Percentiles rank a stretch among this genome's conserved stretches.
Evolutionary conservation across 2,329 filamentous ascomycete genomes (phyloP).

Genomic region (Orbilia quercus): DNA sequence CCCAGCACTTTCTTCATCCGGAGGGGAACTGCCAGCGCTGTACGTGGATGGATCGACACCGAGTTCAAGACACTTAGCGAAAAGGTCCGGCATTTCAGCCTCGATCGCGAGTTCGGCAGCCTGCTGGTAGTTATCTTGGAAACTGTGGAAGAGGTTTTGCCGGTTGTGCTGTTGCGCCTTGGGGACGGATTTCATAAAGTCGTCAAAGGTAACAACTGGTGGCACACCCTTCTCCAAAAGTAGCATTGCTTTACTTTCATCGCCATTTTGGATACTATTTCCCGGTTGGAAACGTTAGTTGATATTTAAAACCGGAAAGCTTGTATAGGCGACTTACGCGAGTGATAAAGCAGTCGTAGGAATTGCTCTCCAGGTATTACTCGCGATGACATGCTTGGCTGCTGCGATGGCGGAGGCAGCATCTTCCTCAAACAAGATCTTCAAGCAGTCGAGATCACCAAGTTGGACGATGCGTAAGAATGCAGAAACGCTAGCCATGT

Average conservation of each 20-base stretch:
- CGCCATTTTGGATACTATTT: constrained; percentile 61
- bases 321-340: constrained; percentile 27
- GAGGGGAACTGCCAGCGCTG: constrained; percentile 63
- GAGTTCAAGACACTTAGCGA: constrained; percentile 70
- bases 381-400: constrained; percentile 20
- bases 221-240: constrained; percentile 74
- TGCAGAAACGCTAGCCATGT: constrained; percentile 71
- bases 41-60: constrained; percentile 76
- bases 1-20: constrained; percentile 59
- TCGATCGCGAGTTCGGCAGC: constrained; percentile 74
- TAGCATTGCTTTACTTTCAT: constrained; percentile 69
- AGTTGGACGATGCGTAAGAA: constrained; percentile 74
- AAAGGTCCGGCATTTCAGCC: constrained; percentile 67
- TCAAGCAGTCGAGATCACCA: constrained; percentile 64
- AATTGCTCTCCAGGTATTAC: constrained; percentile 19
- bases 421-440: constrained; percentile 64
- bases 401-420: constrained; percentile 38
- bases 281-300: not conserved
- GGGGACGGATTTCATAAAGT: constrained; percentile 72
- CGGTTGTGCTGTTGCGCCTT: constrained; percentile 62
- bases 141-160: constrained; percentile 66
- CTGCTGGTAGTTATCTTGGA: constrained; percentile 69
- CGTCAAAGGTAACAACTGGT: constrained; percentile 71
- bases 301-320: not conserved
- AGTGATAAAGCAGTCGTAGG: constrained; percentile 22